These are phyloP conservation scores for Dioscorea dumetorum DNA, from an alignment of 106 monocot species.

Conservation along the genomic window DNA sequence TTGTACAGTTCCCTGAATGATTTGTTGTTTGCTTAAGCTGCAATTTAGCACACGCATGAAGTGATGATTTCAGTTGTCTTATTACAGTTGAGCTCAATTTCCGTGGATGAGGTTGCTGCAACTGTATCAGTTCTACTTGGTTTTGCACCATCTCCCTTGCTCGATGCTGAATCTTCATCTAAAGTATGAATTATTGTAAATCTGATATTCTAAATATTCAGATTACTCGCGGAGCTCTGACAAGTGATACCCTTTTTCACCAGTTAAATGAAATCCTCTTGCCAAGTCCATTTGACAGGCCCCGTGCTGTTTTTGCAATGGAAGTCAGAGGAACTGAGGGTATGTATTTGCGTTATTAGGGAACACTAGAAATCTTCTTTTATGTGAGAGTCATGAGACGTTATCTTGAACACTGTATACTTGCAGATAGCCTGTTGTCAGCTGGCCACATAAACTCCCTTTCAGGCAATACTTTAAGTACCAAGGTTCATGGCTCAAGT, in stretches of 20 bases:
- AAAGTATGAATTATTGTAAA: slow-evolving; percentile 37
- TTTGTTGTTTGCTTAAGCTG: too few relatives aligned
- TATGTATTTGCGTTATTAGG: slow-evolving; percentile 8
- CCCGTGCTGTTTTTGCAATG: slow-evolving; percentile 58
- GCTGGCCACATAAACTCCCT: slow-evolving; percentile 4
- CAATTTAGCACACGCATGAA: too few relatives aligned
- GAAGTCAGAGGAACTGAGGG: slow-evolving; percentile 62
- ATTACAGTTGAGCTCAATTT: slow-evolving; percentile 27
- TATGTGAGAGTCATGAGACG: not conserved
- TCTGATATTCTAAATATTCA: too few relatives aligned
- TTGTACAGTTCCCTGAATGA: too few relatives aligned
- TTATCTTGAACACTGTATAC: not conserved
- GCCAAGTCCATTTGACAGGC: slow-evolving; percentile 78
- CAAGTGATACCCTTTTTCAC: too few relatives aligned
- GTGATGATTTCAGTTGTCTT: too few relatives aligned
- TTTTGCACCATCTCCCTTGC: slow-evolving; percentile 51
- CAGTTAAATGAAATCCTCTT: slow-evolving; percentile 67
- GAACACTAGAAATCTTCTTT: not conserved
- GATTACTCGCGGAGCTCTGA: too few relatives aligned
- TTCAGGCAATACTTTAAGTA: slow-evolving; percentile 12
- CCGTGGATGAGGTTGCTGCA: slow-evolving; percentile 61
- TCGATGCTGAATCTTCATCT: slow-evolving; percentile 48
- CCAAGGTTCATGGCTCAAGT: slow-evolving; percentile 25
- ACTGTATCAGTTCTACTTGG: slow-evolving; percentile 79
- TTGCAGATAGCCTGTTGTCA: slow-evolving; percentile 20